Base-by-base conservation (phyloP, 768 basidiomycete species). In the Austroboletus festivus region DNA sequence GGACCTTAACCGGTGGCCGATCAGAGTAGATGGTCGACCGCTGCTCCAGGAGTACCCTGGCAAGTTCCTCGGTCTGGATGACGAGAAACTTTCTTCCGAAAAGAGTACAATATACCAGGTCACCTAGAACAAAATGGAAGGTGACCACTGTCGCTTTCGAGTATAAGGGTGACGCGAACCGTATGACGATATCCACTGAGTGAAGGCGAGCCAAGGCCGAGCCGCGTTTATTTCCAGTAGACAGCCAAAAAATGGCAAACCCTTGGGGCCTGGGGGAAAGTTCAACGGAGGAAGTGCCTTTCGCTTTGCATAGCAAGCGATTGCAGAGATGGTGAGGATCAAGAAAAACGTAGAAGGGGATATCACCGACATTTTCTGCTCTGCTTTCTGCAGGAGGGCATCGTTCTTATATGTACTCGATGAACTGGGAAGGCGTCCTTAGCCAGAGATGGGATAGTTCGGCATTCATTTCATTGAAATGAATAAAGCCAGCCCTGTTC, bases 1-100 rank as follows among this genome's bases (percentile, higher is more conserved):
- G 52, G 21, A 51, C 55, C 26, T 52, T 63, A 21, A 70, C 57
- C 9, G 60, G 56, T 2, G 72, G 73, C 18, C 73, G 55, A 50
- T 68, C 73, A 11, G 72, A 73, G 46, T 74, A 75, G 43, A 61
- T 52, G 10, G 50, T 55, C 23, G 68, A 64, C 19, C 71, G 68
- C 44, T 67, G 65, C 19, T 74, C 68, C 18, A 75, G 53, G 1
- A 74, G 55, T 37, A 62, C 67, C 38, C 56, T 65, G 4, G 69
- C 73, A 11, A 60, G 46, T 42, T 63, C 55, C 30, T 48, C 42
- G 30, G 61, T 67, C 42, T 68, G 67, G 12, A 73, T 55, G 35
- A 73, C 40, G 28, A 74, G 46, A 35, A 73, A 58, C 26, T 59
- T 55, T 40, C 57, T 58, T 9, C 71, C 68, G 9, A 72, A 59